Evolutionary conservation across 1,284 basidiomycete species (phyloP).

Genomic region (Volvariella surrecta): DNA sequence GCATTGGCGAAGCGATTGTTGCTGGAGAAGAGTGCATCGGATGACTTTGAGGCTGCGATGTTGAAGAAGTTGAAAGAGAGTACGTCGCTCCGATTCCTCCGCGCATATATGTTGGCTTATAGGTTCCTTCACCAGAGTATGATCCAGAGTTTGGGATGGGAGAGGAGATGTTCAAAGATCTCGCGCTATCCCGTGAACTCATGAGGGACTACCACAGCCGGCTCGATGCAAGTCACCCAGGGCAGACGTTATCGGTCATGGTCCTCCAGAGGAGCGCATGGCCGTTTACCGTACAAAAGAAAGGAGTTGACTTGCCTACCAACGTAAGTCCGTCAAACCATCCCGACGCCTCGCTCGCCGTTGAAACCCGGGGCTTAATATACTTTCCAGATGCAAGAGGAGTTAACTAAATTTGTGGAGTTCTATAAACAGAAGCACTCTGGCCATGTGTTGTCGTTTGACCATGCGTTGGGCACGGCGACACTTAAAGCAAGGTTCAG

Average conservation of each 20-base stretch:
- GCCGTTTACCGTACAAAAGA: slow-evolving; percentile 55
- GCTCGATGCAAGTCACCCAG: slow-evolving; percentile 20
- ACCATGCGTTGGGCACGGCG: slow-evolving; percentile 75
- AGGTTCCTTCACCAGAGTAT: slow-evolving; percentile 44
- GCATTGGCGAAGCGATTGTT: slow-evolving; percentile 86
- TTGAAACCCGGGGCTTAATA: neutral
- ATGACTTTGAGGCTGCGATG: slow-evolving; percentile 88
- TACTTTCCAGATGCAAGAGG: slow-evolving; percentile 53
- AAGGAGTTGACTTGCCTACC: slow-evolving; percentile 42
- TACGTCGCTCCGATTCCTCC: slow-evolving; percentile 32
- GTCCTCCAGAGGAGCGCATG: slow-evolving; percentile 70
- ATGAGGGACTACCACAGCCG: slow-evolving; percentile 50
- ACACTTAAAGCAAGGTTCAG: slow-evolving; percentile 66
- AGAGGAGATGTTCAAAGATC: slow-evolving; percentile 87
- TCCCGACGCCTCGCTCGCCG: neutral
- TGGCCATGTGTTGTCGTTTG: slow-evolving; percentile 71
- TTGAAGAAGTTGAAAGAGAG: slow-evolving; percentile 84
- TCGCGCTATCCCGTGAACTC: slow-evolving; percentile 64
- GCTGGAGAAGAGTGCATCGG: slow-evolving; percentile 79
- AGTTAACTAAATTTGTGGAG: slow-evolving; percentile 49
- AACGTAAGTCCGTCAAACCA: slow-evolving; percentile 26
- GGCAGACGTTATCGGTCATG: slow-evolving; percentile 50
- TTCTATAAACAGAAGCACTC: slow-evolving; percentile 77
- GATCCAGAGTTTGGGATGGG: slow-evolving; percentile 86
- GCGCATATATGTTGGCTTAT: neutral